phyloP scores from a whole-genome alignment of 768 basidiomycete species.

The Pleurotus ostreatus region DNA sequence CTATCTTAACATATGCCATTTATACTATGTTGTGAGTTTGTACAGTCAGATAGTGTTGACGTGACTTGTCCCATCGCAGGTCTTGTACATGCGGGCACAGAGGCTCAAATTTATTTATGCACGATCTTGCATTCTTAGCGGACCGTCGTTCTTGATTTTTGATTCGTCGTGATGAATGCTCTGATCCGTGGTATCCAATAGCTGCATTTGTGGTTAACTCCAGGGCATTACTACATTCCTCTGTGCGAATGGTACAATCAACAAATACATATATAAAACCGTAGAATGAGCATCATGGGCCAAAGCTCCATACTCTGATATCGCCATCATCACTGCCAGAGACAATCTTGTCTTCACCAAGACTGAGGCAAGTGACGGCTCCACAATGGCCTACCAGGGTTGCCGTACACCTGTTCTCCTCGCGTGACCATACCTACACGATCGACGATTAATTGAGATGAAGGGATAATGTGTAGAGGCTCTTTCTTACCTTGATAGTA shows the following conservation, averaged over 20 bases:
- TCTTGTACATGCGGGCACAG: not conserved
- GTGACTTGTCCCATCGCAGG: not conserved
- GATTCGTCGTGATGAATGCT: too few relatives aligned
- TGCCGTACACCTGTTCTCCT: slow-evolving; percentile 80
- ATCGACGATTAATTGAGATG: slow-evolving; percentile 7
- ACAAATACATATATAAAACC: slow-evolving; percentile 4
- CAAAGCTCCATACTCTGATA: slow-evolving; percentile 79
- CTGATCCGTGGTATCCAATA: too few relatives aligned
- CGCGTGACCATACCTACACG: slow-evolving; percentile 85
- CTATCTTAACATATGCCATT: too few relatives aligned
- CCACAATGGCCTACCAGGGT: slow-evolving; percentile 94
- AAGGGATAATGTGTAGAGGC: slow-evolving; percentile 5
- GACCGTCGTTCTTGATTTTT: too few relatives aligned
- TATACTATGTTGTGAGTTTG: not conserved
- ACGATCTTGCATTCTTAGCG: too few relatives aligned
- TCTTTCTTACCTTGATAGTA: slow-evolving; percentile 81
- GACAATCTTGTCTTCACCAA: slow-evolving; percentile 93
- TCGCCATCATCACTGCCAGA: slow-evolving; percentile 95
- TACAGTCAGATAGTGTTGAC: not conserved
- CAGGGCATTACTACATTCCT: not conserved
- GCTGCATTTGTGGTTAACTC: not conserved
- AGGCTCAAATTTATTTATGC: not conserved
- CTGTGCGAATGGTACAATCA: not conserved
- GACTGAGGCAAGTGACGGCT: slow-evolving; percentile 85
- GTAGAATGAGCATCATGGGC: slow-evolving; percentile 25